phyloP scores from a whole-genome alignment of 2,329 filamentous ascomycete species.

The Trichophaea hybrida region DNA sequence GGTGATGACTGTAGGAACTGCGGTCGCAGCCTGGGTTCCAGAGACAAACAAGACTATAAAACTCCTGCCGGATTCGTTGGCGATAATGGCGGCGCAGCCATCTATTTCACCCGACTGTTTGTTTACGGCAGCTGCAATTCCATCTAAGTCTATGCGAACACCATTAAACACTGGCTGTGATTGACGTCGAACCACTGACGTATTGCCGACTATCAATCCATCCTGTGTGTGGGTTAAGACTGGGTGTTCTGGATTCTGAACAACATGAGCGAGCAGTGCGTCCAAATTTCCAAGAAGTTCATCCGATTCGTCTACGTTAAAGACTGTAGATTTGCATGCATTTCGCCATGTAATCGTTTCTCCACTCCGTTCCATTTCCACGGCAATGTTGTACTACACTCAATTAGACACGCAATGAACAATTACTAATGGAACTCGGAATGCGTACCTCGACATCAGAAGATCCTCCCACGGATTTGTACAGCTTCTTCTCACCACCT shows the following conservation, averaged over 20 bases:
- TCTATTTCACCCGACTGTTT: neutral
- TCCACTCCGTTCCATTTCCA: conserved; percentile 55
- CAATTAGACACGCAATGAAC: conserved; percentile 10
- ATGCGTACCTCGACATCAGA: conserved; percentile 48
- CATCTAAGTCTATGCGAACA: conserved; percentile 39
- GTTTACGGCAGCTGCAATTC: conserved; percentile 21
- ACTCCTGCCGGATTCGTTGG: conserved; percentile 5
- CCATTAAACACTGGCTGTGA: conserved; percentile 4
- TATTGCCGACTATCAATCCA: conserved; percentile 49
- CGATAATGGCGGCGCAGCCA: conserved; percentile 12
- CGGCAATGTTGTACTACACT: conserved; percentile 52
- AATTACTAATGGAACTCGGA: neutral
- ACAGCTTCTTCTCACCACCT: conserved; percentile 32
- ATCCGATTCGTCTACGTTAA: conserved; percentile 36
- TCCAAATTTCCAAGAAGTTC: conserved; percentile 47
- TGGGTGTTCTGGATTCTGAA: conserved; percentile 37
- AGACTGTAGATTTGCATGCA: conserved; percentile 48
- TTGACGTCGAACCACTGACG: conserved; percentile 35
- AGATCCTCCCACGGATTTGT: conserved; percentile 47
- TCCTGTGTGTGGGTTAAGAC: conserved; percentile 41
- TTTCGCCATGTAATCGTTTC: conserved; percentile 52
- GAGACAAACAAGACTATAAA: conserved; percentile 13
- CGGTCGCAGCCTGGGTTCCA: neutral
- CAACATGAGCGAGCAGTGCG: conserved; percentile 42
- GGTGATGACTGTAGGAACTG: neutral